phyloP scores from a whole-genome alignment of 345 rosid genomes.

The Erucastrum elatum region DNA sequence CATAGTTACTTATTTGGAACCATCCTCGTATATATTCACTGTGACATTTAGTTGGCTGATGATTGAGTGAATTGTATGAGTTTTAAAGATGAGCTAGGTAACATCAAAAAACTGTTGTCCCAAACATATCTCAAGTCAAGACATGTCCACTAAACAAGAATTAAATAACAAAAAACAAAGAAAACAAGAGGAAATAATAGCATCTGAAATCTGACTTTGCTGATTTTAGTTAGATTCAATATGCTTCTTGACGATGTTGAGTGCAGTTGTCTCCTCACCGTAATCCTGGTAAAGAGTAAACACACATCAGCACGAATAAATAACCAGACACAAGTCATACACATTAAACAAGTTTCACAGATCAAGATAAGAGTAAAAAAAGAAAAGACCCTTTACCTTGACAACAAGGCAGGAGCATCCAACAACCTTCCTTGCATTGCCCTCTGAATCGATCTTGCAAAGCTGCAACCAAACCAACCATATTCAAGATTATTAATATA shows the following conservation, averaged over 20 bases:
- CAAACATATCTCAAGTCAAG: not conserved
- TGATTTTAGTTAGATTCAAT: constrained; percentile 27
- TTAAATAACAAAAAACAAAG: constrained; percentile 8
- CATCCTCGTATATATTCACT: not conserved
- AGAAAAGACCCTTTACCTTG: constrained; percentile 47
- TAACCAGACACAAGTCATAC: not conserved
- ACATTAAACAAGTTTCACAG: not conserved
- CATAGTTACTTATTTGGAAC: not conserved
- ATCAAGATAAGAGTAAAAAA: not conserved
- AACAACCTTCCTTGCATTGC: constrained; percentile 81
- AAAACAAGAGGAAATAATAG: not conserved
- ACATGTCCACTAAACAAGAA: not conserved
- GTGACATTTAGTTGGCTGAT: not conserved
- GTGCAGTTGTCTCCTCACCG: constrained; percentile 44
- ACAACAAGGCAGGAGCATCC: constrained; percentile 87
- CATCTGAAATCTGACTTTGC: constrained; percentile 17
- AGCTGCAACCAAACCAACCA: constrained; percentile 45
- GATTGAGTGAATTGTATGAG: not conserved
- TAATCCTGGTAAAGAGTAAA: constrained; percentile 20
- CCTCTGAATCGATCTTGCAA: constrained; percentile 86
- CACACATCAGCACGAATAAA: not conserved
- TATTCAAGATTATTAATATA: not conserved
- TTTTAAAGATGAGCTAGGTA: not conserved
- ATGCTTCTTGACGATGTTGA: constrained; percentile 37
- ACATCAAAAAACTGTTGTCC: not conserved